phyloP scores from a whole-genome alignment of 1,139 yeast genomes.

The Arxiozyma slooffiae region DNA sequence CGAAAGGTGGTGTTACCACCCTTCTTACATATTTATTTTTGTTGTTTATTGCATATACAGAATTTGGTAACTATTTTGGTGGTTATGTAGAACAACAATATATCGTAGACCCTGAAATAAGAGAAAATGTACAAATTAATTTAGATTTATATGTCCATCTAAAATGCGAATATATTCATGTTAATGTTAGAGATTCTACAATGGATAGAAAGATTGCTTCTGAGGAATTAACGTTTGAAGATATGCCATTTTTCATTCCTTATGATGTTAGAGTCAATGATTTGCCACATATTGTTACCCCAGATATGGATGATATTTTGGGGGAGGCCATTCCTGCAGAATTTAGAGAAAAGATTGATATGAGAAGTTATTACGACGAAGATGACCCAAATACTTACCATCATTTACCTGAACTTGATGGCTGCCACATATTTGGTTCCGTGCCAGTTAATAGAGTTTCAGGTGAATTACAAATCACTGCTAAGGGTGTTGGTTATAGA shows the following conservation, averaged over 20 bases:
- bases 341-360: conserved; percentile 35
- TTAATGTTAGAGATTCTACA: conserved; percentile 70
- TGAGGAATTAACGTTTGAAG: conserved; percentile 61
- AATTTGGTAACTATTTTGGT: conserved; percentile 74
- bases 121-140: conserved; percentile 57
- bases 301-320: conserved; percentile 56
- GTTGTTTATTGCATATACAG: conserved; percentile 71
- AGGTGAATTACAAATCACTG: conserved; percentile 81
- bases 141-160: conserved; percentile 71
- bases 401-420: conserved; percentile 29
- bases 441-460: conserved; percentile 77
- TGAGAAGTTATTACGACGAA: conserved; percentile 18
- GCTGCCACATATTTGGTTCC: conserved; percentile 82
- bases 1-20: conserved; percentile 72
- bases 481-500: conserved; percentile 55
- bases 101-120: conserved; percentile 55
- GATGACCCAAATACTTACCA: conserved; percentile 16
- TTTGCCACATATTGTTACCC: conserved; percentile 45
- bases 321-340: conserved; percentile 58
- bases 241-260: conserved; percentile 49
- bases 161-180: conserved; percentile 70
- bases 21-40: conserved; percentile 50
- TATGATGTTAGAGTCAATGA: conserved; percentile 37
- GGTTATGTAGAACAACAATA: conserved; percentile 76
- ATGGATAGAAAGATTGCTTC: conserved; percentile 70